Evolutionary conservation across 352 stramenopile genomes (phyloP), one percentile per base, ranked within the genome.

Genomic region (Halophytophthora polymorphica): DNA sequence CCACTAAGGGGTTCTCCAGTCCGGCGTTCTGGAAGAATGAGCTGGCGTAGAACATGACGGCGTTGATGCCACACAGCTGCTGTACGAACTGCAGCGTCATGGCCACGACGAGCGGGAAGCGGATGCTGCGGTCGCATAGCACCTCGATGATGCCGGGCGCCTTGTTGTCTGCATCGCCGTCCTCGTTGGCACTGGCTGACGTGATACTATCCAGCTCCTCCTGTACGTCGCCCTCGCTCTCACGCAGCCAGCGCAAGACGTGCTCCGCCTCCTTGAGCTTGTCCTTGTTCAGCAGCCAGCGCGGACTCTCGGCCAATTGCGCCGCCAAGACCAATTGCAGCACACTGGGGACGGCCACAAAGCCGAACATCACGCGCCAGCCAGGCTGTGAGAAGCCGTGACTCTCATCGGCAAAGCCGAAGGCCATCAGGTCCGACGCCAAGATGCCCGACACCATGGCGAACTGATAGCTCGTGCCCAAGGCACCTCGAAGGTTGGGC

Each of bases 161-260:
- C n/a, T n/a, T 64, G 44, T 73, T 73, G 22, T 69, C 79, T 66
- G n/a, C n/a, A 49, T 71, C 68, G 19, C 76, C 74, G 3, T 69
- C 78, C 45, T 89, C 78, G 43, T 89, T 89, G 66, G 87, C 78
- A 58, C 76, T 87, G 45, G 78, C 78, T 37, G 76, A 87, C 58
- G 76, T 87, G 59, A 89, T 89, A 65, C 76, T 87, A 55, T 89
- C 78, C 37, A 89, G 87, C 55, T 89, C 78, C 51, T 89, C 78
- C 51, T 89, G 87, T 37, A 89, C 78, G 58, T 89, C 78, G 35
- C n/a, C n/a, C 22, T 79, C 86, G 2, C 73, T 79, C n/a, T 76
- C 78, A 52, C 78, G 76, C 31, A 89, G 50, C 15, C 73, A 62
- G 19, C 78, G 73, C 48, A 89, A 38, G 45, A 89, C 86, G 49